Conservation (phyloP, 495 filamentous ascomycete species). For the Tuber aestivum region DNA sequence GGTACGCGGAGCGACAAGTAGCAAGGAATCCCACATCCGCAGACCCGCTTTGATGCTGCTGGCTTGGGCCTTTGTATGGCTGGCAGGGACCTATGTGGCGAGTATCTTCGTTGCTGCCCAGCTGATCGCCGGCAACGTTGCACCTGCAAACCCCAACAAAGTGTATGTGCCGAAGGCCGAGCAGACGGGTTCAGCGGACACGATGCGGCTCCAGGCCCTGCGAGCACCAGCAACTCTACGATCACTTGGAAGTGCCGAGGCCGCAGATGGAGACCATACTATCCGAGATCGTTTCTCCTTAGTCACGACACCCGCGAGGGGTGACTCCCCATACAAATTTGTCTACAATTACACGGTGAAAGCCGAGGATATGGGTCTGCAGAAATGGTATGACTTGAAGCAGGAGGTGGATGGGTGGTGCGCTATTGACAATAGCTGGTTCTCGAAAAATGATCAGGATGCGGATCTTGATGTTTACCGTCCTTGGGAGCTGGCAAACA, state of each 20-base stretch:
- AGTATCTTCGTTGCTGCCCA: not conserved
- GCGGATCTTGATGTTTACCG: not conserved
- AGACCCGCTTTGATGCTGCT: not conserved
- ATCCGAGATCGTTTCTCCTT: not conserved
- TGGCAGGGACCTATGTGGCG: not conserved
- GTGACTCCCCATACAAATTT: not conserved
- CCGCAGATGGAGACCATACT: not conserved
- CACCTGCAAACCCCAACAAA: not conserved
- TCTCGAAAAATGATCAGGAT: not conserved
- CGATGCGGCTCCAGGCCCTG: not conserved
- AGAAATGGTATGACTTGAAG: conserved; percentile 1
- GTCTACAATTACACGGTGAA: not conserved
- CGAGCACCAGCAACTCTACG: not conserved
- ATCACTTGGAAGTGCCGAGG: conserved; percentile 2
- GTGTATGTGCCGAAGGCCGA: not conserved
- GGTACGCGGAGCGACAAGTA: no score
- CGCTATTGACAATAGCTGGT: not conserved
- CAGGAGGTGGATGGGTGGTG: not conserved
- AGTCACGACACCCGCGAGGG: no score
- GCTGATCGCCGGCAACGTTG: not conserved
- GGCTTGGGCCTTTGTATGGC: not conserved
- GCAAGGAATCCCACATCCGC: no score
- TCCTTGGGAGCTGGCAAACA: not conserved
- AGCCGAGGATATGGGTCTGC: not conserved
- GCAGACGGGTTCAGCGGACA: not conserved